Evolutionary conservation across 768 basidiomycete species (phyloP).

Genomic region (Daedaleopsis sinensis): DNA sequence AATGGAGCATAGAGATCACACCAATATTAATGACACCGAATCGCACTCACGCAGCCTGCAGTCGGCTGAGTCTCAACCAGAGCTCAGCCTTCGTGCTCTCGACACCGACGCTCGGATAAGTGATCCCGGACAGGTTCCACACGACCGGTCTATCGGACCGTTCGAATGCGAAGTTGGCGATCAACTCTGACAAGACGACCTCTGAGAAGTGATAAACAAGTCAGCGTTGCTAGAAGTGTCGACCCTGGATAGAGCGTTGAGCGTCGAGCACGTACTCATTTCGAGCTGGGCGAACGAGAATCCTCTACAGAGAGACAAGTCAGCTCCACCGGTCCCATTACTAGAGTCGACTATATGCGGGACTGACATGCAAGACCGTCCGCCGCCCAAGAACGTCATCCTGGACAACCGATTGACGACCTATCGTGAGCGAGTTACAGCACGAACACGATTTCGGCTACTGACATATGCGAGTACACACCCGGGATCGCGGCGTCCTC

Average conservation of each 20-base stretch:
- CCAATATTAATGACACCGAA: neutral
- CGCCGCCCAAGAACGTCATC: constrained; percentile 41
- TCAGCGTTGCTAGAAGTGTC: neutral
- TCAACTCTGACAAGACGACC: constrained; percentile 12
- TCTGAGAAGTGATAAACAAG: constrained; percentile 4
- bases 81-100: neutral
- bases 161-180: constrained; percentile 17
- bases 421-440: too few relatives aligned
- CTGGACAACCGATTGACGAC: constrained; percentile 31
- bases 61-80: neutral
- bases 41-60: neutral
- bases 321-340: neutral
- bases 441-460: too few relatives aligned
- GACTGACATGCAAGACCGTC: constrained; percentile 37
- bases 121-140: constrained; percentile 19
- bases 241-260: too few relatives aligned
- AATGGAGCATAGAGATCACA: neutral
- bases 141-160: constrained; percentile 11
- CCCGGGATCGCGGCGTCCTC: constrained; percentile 34
- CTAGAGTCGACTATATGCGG: neutral
- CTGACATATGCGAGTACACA: constrained; percentile 33
- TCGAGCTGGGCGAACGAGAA: constrained; percentile 27
- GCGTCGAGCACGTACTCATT: constrained; percentile 23
- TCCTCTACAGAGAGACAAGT: constrained; percentile 8
- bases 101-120: constrained; percentile 12